Evolutionary conservation across 2,329 filamentous ascomycete species (phyloP).

Genomic region (Cyclaneusma minus): DNA sequence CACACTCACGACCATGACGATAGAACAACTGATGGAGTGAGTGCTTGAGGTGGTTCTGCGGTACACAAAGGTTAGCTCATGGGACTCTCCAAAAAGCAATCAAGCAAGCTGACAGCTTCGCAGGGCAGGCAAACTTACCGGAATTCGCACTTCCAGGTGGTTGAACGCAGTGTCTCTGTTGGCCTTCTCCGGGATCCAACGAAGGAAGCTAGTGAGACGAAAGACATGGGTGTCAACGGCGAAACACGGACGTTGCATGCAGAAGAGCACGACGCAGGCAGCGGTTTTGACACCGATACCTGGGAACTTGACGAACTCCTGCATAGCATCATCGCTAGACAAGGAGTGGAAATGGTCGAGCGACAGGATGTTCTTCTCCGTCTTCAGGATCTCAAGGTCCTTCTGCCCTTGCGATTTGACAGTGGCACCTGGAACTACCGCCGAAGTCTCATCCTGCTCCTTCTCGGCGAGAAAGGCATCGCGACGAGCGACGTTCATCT

Average conservation of each 20-base stretch:
- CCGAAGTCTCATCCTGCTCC: conserved; percentile 22
- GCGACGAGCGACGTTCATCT: conserved; percentile 44
- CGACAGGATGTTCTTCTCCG: conserved; percentile 40
- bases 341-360: conserved; percentile 34
- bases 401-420: conserved; percentile 31
- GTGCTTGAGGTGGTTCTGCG: conserved; percentile 39
- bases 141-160: conserved; percentile 36
- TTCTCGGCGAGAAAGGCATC: conserved; percentile 30
- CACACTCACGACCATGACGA: conserved; percentile 32
- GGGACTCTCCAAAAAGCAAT: too few species aligned
- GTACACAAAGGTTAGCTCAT: too few species aligned
- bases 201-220: conserved; percentile 33
- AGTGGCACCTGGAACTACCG: conserved; percentile 26
- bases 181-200: conserved; percentile 37
- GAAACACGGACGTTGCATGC: conserved; percentile 34
- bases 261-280: conserved; percentile 40
- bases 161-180: conserved; percentile 30
- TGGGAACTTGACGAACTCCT: conserved; percentile 31
- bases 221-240: conserved; percentile 43
- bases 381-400: conserved; percentile 37
- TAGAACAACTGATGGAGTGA: conserved; percentile 38
- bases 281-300: conserved; percentile 42
- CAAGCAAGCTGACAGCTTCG: too few species aligned
- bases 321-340: conserved; percentile 30
- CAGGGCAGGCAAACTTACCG: too few species aligned